phyloP scores from a whole-genome alignment of 148 eudicot species.

The Rhododendron ferrugineum region DNA sequence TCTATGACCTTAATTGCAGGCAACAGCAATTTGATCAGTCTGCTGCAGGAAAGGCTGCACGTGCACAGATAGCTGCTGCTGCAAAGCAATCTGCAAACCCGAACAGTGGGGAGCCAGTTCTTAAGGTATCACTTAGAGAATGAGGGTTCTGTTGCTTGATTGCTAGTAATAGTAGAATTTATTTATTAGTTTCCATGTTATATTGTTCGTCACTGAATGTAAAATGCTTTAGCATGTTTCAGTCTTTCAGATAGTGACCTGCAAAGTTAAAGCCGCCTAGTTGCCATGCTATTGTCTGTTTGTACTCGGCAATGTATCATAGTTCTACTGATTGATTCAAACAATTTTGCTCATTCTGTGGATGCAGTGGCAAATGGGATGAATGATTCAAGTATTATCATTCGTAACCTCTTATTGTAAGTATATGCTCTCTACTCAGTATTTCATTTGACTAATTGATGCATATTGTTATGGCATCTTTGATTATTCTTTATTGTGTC shows the following conservation, averaged over 20 bases:
- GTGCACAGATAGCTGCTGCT: conserved; percentile 67
- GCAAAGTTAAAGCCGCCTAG: neutral
- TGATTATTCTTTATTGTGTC: neutral
- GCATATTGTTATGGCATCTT: neutral
- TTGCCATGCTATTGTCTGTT: neutral
- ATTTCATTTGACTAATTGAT: neutral
- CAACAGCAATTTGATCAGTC: conserved; percentile 76
- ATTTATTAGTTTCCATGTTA: neutral
- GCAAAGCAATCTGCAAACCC: conserved; percentile 58
- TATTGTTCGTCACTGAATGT: neutral
- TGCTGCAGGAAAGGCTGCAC: conserved; percentile 83
- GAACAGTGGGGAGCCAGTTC: conserved; percentile 72
- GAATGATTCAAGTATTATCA: conserved; percentile 12
- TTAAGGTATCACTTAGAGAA: conserved; percentile 46
- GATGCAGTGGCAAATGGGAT: conserved; percentile 88
- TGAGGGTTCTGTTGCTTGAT: neutral
- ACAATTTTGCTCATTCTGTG: conserved; percentile 11
- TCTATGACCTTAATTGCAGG: conserved; percentile 34
- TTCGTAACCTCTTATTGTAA: conserved; percentile 18
- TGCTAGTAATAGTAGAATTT: neutral
- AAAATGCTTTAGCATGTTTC: neutral
- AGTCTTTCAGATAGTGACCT: neutral
- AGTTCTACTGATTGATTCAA: neutral
- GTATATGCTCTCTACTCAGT: conserved; percentile 3
- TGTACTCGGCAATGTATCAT: neutral